Evolutionary conservation across 2,329 filamentous ascomycete species (phyloP).

Genomic region (Aspergillus sp.): DNA sequence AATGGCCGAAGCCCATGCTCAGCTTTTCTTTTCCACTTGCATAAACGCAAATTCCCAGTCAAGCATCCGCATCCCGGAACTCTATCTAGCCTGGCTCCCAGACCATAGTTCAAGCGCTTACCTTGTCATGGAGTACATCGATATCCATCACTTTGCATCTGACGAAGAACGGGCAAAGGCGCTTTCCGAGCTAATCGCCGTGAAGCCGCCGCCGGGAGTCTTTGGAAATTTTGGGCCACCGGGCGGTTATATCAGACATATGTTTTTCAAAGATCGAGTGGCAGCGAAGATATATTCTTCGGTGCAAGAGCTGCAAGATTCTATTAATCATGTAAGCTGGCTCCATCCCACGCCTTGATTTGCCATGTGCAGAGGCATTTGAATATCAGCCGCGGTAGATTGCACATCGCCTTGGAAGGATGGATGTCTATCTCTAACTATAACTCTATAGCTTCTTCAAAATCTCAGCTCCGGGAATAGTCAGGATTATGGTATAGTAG

Average conservation of each 20-base stretch:
- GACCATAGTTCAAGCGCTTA: neutral
- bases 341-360: neutral
- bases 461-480: neutral
- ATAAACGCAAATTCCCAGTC: neutral
- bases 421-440: neutral
- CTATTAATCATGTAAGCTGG: neutral
- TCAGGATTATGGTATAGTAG: neutral
- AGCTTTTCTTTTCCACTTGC: neutral
- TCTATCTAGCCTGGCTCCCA: neutral
- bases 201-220: neutral
- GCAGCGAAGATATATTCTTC: neutral
- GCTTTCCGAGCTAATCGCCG: neutral
- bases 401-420: neutral
- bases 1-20: constrained; percentile 4
- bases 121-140: neutral
- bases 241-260: neutral
- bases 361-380: too few species aligned
- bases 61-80: neutral
- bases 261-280: neutral
- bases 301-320: neutral
- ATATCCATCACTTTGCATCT: constrained; percentile 1
- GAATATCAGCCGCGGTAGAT: too few species aligned
- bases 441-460: constrained; percentile 1
- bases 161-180: neutral
- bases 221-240: neutral